A percentile compares a stretch with the other conserved stretches of the same genome.
phyloP scores from a whole-genome alignment of 805 yeast genomes.

The Candida broadrunensis region DNA sequence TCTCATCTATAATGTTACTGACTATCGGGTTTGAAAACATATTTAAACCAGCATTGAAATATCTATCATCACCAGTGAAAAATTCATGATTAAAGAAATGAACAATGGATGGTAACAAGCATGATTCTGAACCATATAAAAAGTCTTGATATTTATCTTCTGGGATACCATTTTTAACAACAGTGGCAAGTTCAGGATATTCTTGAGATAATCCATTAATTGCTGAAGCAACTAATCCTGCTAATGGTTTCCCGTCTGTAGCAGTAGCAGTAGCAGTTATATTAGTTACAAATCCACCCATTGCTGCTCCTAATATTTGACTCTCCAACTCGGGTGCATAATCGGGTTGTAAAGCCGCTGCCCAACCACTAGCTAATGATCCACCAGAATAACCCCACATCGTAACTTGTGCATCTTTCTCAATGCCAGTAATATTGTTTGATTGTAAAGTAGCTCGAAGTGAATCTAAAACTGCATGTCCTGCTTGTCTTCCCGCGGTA shows the following conservation, averaged over 20 bases:
- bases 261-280: constrained; percentile 23
- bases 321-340: constrained; percentile 32
- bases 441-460: constrained; percentile 23
- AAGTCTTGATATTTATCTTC: constrained; percentile 1
- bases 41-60: constrained; percentile 13
- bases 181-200: constrained; percentile 20
- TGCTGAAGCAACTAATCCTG: constrained; percentile 29
- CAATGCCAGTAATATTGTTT: constrained; percentile 15
- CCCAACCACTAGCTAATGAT: constrained; percentile 36
- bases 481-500: constrained; percentile 30
- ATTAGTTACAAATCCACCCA: constrained; percentile 36
- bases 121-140: constrained; percentile 3
- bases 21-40: constrained; percentile 12
- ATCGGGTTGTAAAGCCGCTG: constrained; percentile 30
- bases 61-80: constrained; percentile 11
- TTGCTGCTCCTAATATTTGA: constrained; percentile 25
- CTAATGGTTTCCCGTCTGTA: constrained; percentile 21
- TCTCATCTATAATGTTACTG: constrained; percentile 12
- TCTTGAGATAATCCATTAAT: constrained; percentile 28
- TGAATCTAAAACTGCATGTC: constrained; percentile 27
- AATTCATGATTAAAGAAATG: constrained; percentile 6
- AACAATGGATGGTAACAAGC: constrained; percentile 6
- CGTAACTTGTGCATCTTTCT: constrained; percentile 14
- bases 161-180: background rate
- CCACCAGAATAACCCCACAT: constrained; percentile 43